Percentiles rank a stretch among this genome's conserved stretches.
phyloP scores from a whole-genome alignment of 75 land plant genomes.

The Isoetes taiwanensis region DNA sequence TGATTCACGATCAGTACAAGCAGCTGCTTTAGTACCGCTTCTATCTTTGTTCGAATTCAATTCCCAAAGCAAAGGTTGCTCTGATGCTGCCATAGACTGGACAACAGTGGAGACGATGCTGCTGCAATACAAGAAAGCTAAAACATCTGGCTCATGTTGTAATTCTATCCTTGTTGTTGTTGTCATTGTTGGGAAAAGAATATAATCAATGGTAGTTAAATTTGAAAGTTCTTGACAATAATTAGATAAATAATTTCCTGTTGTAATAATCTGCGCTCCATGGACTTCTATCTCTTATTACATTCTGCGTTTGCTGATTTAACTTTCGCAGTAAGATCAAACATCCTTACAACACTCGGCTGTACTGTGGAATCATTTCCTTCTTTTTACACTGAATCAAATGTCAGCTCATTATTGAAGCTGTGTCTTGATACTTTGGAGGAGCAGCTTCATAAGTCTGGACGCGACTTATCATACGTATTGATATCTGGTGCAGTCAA shows the following conservation, averaged over 20 bases:
- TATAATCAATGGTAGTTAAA: not conserved
- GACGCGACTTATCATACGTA: conserved; percentile 14
- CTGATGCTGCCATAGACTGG: conserved; percentile 19
- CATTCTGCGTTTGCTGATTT: not conserved
- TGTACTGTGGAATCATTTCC: conserved; percentile 23
- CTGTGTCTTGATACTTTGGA: conserved; percentile 30
- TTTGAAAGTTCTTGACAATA: not conserved
- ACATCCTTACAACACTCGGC: conserved; percentile 23
- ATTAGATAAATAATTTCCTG: too few relatives aligned
- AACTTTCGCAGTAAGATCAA: conserved; percentile 23
- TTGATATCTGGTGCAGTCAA: conserved; percentile 30
- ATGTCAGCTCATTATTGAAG: conserved; percentile 16
- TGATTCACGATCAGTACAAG: conserved; percentile 30
- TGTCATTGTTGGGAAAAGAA: not conserved
- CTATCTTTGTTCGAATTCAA: conserved; percentile 18
- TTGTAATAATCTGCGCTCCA: too few relatives aligned
- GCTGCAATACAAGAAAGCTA: conserved; percentile 26
- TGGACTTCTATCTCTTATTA: not conserved
- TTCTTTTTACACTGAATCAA: conserved; percentile 14
- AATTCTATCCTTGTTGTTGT: not conserved
- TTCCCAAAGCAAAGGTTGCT: not conserved
- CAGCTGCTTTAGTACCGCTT: conserved; percentile 31
- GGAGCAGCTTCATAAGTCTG: conserved; percentile 21
- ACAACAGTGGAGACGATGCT: conserved; percentile 11
- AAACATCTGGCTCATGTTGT: conserved; percentile 26